phyloP scores from a whole-genome alignment of 2,329 filamentous ascomycete species.

The Talaromyces sp. region DNA sequence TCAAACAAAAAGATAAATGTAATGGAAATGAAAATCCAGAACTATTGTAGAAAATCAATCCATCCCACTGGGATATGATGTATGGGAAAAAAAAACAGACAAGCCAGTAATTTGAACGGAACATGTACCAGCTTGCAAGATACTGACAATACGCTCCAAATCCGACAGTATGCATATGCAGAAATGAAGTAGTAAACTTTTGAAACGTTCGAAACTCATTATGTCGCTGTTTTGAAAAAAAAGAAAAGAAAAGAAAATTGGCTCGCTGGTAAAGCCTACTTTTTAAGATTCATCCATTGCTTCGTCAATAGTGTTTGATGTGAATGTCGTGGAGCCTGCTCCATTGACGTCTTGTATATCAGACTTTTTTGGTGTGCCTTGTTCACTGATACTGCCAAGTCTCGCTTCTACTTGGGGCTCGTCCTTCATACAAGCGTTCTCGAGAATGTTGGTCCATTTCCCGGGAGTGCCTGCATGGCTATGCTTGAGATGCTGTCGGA shows the following conservation, averaged over 20 bases:
- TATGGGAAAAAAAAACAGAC: not conserved
- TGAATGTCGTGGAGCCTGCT: conserved; percentile 8
- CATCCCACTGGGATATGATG: not conserved
- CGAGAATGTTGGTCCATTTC: conserved; percentile 98
- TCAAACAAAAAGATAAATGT: not conserved
- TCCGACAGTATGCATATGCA: not conserved
- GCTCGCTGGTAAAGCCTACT: not conserved
- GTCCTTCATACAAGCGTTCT: conserved; percentile 94
- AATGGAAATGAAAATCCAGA: not conserved
- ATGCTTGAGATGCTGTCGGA: conserved; percentile 96
- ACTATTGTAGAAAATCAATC: not conserved
- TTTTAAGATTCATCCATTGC: conserved; percentile 16
- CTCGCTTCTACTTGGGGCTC: conserved; percentile 45
- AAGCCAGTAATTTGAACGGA: not conserved
- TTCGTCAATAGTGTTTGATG: conserved; percentile 18
- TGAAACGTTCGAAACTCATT: not conserved
- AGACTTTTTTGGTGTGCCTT: conserved; percentile 12
- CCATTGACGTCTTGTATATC: conserved; percentile 6
- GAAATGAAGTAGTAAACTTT: not conserved
- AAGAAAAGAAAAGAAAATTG: not conserved
- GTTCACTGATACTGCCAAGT: conserved; percentile 19
- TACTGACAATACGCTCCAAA: not conserved
- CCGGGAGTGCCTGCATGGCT: conserved; percentile 93
- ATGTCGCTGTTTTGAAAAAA: not conserved
- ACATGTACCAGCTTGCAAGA: not conserved